Percentiles rank a stretch among this genome's conserved stretches.
Evolutionary conservation across 257 asterid species (phyloP).

Genomic region (Catharanthus roseus): DNA sequence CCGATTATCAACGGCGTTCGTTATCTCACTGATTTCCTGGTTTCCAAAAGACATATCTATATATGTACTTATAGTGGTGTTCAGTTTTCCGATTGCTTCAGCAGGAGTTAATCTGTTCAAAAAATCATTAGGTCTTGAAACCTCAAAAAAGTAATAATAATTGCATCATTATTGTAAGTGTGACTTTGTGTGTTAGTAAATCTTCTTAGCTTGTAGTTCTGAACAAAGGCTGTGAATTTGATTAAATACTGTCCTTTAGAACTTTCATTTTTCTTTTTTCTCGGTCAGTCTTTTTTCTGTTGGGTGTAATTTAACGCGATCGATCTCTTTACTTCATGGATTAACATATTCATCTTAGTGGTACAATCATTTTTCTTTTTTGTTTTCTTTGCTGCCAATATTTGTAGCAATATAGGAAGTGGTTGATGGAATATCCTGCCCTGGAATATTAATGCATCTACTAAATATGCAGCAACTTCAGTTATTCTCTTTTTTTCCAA

Average conservation of each 20-base stretch:
- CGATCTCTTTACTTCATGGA: background rate
- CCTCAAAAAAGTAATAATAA: too few relatives aligned
- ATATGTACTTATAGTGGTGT: background rate
- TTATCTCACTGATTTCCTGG: background rate
- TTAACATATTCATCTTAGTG: background rate
- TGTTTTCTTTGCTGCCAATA: background rate
- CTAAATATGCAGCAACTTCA: slow-evolving; percentile 57
- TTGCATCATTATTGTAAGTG: background rate
- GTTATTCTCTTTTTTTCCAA: slow-evolving; percentile 56
- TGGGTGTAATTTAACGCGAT: background rate
- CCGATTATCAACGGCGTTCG: background rate
- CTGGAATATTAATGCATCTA: slow-evolving; percentile 18
- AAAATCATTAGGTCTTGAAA: background rate
- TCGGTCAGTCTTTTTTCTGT: background rate
- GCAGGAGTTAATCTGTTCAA: background rate
- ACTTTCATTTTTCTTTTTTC: background rate
- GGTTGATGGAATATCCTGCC: background rate
- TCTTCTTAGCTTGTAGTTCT: background rate
- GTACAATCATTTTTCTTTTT: background rate
- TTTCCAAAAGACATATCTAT: background rate
- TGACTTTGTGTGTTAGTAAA: background rate
- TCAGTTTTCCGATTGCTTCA: background rate
- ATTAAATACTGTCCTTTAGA: background rate
- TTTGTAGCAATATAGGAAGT: background rate
- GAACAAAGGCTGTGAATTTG: background rate